A percentile compares a stretch with the other conserved stretches of the same genome.
Conservation (phyloP, 768 basidiomycete species). For the Trametes cingulata region DNA sequence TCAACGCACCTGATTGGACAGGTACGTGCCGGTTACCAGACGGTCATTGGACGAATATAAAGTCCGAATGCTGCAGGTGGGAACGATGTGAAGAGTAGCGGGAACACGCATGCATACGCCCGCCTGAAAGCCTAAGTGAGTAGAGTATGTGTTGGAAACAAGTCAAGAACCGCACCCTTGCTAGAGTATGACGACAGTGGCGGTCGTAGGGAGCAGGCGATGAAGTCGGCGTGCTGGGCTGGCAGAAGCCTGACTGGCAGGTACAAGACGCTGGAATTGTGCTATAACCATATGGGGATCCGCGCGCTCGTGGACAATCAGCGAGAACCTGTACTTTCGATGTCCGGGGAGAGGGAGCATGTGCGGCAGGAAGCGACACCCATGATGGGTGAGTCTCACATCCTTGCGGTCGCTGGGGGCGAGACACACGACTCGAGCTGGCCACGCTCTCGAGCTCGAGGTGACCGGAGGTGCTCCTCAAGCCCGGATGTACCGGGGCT, state of each 20-base stretch:
- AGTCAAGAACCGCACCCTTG: neutral
- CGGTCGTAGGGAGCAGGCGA: neutral
- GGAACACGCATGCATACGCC: neutral
- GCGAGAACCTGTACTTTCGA: too few species aligned
- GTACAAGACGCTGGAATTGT: neutral
- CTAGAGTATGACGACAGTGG: neutral
- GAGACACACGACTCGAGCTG: too few species aligned
- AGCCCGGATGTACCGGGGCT: too few species aligned
- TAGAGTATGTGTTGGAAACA: neutral
- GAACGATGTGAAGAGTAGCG: neutral
- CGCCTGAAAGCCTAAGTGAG: conserved; percentile 4
- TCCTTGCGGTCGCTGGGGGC: too few species aligned
- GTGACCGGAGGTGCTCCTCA: too few species aligned
- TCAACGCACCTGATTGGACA: too few species aligned
- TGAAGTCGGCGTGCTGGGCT: neutral
- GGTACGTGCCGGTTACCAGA: neutral
- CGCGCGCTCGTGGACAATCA: too few species aligned
- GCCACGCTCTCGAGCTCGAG: too few species aligned
- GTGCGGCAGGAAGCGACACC: too few species aligned
- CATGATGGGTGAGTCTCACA: too few species aligned
- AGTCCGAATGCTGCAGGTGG: neutral
- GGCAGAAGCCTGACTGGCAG: conserved; percentile 2
- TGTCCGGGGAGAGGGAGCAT: too few species aligned
- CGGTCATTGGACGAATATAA: neutral
- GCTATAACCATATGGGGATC: neutral